Conservation (phyloP, 1,139 yeast genomes). For the Eremothecium sinecaudum region DNA sequence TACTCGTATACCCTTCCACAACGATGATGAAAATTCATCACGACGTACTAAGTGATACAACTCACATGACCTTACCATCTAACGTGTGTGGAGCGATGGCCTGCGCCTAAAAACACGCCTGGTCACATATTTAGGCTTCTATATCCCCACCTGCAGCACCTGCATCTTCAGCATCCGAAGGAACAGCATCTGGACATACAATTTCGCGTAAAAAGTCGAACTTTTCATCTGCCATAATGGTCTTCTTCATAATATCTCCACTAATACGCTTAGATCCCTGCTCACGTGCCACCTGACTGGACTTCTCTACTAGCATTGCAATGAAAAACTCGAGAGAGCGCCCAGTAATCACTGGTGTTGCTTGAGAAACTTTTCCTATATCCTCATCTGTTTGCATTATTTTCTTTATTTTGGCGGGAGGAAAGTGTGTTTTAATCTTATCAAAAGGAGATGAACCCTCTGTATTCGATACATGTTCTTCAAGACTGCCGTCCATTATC, state of each 20-base stretch:
- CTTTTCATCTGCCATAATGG: slow-evolving; percentile 78
- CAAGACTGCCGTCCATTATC: slow-evolving; percentile 2
- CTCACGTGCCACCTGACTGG: slow-evolving; percentile 67
- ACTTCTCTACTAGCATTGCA: slow-evolving; percentile 79
- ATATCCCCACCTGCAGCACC: no score
- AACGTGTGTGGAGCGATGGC: no score
- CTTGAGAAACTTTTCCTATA: slow-evolving; percentile 97
- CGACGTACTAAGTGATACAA: no score
- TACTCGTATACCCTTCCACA: no score
- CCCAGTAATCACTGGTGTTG: slow-evolving; percentile 94
- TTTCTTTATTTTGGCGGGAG: slow-evolving; percentile 92
- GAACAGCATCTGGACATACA: slow-evolving; percentile 22
- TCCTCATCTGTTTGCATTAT: slow-evolving; percentile 98
- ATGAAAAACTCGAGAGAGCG: slow-evolving; percentile 87
- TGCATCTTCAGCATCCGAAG: no score
- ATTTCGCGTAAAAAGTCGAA: slow-evolving; percentile 79
- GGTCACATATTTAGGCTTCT: no score
- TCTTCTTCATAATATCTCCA: slow-evolving; percentile 74
- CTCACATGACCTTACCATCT: no score
- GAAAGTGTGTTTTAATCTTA: slow-evolving; percentile 80
- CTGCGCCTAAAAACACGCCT: no score
- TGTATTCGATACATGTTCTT: not conserved
- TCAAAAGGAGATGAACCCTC: slow-evolving; percentile 4
- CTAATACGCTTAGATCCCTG: slow-evolving; percentile 75
- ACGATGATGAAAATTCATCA: no score